Evolutionary conservation across 2,329 filamentous ascomycete species (phyloP).

Genomic region (Sporothrix brasiliensis): DNA sequence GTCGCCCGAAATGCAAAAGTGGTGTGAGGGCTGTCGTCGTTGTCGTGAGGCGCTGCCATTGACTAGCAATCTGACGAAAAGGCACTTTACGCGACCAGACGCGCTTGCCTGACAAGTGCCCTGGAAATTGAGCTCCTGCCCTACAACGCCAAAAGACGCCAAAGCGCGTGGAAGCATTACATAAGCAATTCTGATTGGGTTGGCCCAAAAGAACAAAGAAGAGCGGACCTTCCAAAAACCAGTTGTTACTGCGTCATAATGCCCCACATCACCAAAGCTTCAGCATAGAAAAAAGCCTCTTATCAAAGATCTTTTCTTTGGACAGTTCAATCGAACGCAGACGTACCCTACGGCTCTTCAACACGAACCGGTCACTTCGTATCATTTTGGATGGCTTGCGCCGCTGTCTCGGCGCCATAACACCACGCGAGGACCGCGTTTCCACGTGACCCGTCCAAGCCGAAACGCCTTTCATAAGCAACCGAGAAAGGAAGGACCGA

Average conservation of each 20-base stretch:
- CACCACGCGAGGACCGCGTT: neutral
- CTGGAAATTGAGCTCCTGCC: constrained; percentile 12
- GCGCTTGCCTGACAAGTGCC: constrained; percentile 15
- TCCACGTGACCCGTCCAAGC: constrained; percentile 1
- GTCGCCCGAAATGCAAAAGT: neutral
- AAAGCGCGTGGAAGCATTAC: constrained; percentile 16
- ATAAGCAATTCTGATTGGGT: neutral
- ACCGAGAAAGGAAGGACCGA: constrained; percentile 17
- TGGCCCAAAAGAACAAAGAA: constrained; percentile 14
- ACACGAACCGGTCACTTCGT: too few species aligned
- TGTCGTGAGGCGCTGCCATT: neutral
- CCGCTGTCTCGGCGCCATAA: neutral
- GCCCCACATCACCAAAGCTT: constrained; percentile 21
- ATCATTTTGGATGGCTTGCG: neutral
- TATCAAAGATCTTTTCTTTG: neutral
- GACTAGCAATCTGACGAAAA: neutral
- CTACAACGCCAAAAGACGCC: constrained; percentile 1
- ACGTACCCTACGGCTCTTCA: neutral
- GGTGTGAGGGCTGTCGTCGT: neutral
- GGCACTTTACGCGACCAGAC: constrained; percentile 30
- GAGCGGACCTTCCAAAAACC: neutral
- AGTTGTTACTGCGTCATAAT: constrained; percentile 24
- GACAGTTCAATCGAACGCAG: neutral
- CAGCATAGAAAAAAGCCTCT: neutral
- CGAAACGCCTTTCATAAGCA: neutral